Base-by-base conservation (phyloP, 2,329 filamentous ascomycete genomes). In the Phyllosticta citriasiana region DNA sequence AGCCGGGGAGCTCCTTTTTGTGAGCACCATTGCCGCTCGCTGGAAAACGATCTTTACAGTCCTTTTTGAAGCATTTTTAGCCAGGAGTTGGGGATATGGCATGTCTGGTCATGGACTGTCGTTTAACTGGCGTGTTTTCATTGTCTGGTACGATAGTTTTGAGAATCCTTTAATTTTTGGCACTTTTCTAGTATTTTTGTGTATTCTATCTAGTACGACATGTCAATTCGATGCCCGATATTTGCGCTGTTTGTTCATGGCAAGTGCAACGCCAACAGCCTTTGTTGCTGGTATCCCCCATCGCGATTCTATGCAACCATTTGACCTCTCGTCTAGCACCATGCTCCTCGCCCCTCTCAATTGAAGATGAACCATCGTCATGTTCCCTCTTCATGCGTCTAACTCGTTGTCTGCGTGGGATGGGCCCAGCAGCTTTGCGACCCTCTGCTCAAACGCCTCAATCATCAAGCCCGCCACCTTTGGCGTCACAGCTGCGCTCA, bases 381-480 rank as follows among this genome's bases (percentile, higher is more conserved):
- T n/a, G 3, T n/a, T 19, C 14, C 12, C 40, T 47, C 16, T n/a
- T n/a, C 5, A 47, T 47, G 40, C 14, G 14, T 47, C 40, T 47
- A 7, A n/a, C 16, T n/a, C n/a, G 1, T 40, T 47, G 16, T 16
- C 7, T n/a, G 40, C 40, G 1, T n/a, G 16, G n/a, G 40, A 50
- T 9, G 55, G 57, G 22, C 57, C 65, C 65, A 78, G 60, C 55
- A 90, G 71, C 68, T 82, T 78, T 70, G 78, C 79, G 5, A 94
- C 91, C 69, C 89, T 82, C 74, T 84, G 83, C 77, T 97, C 92
- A 78, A 99, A 99, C 0, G 94, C 93, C 73, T 89, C 86, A 66
- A 97, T 88, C 91, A 99, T 96, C 65, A 88, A 80, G 3, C 85
- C 86, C 1, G 91, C 93, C 65, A 97, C 85, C 75, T 89, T 91